Percentiles rank a stretch among this genome's conserved stretches.
Evolutionary conservation across 148 eudicot species (phyloP).

Genomic region (Silene latifolia): DNA sequence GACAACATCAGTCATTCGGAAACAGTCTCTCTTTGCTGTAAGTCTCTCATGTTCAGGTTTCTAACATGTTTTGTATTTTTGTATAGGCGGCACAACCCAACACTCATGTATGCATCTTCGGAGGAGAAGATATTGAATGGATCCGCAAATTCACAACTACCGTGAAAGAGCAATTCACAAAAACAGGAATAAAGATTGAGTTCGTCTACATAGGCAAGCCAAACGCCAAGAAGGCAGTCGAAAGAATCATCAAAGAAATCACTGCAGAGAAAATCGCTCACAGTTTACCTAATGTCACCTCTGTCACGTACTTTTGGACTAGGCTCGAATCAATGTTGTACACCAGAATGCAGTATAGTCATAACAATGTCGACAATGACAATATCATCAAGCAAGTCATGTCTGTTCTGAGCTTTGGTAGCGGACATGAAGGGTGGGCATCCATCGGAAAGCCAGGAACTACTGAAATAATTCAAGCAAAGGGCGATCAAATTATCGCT

Average conservation of each 20-base stretch:
- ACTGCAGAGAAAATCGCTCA: conserved; percentile 33
- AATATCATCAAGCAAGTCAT: conserved; percentile 24
- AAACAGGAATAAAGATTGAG: conserved; percentile 40
- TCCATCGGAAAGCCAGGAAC: conserved; percentile 43
- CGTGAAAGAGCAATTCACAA: conserved; percentile 33
- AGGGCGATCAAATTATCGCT: conserved; percentile 32
- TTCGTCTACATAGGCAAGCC: conserved; percentile 73
- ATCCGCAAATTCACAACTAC: conserved; percentile 38
- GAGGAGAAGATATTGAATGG: conserved; percentile 80
- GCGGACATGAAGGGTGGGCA: too few relatives aligned
- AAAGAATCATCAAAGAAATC: conserved; percentile 30
- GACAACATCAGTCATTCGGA: not conserved
- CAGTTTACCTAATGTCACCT: conserved; percentile 36
- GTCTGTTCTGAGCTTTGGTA: too few relatives aligned
- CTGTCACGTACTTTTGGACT: conserved; percentile 70
- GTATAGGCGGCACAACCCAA: conserved; percentile 18
- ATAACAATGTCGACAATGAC: conserved; percentile 40
- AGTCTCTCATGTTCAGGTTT: too few relatives aligned
- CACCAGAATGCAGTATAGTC: conserved; percentile 59
- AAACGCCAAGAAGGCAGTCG: conserved; percentile 45
- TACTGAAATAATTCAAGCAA: conserved; percentile 44
- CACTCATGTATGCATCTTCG: conserved; percentile 59
- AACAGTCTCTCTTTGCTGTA: not conserved
- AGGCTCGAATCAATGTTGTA: conserved; percentile 76
- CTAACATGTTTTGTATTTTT: not conserved